Percentiles rank a stretch among this genome's conserved stretches.
Evolutionary conservation across 129 eudicot species (phyloP).

Genomic region (Flaveria brownii): DNA sequence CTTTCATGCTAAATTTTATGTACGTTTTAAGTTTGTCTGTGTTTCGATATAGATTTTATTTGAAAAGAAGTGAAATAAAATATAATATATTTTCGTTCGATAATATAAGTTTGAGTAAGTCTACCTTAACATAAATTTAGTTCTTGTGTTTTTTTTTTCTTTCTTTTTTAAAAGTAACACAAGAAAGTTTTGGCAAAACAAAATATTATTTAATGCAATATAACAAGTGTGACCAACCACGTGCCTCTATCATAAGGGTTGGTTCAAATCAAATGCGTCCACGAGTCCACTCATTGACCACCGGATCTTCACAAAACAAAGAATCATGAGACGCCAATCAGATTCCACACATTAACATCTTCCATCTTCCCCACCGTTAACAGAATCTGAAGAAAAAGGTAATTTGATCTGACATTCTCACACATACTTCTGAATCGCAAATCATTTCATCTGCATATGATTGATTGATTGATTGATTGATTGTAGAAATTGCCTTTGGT

Average conservation of each 20-base stretch:
- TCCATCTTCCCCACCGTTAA: constrained; percentile 25
- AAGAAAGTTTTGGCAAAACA: not conserved
- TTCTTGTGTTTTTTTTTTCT: too few relatives aligned
- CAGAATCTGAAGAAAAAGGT: constrained; percentile 17
- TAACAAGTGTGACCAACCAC: not conserved
- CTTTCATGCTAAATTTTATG: too few relatives aligned
- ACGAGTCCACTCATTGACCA: constrained; percentile 27
- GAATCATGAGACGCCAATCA: constrained; percentile 20
- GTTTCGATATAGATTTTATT: too few relatives aligned
- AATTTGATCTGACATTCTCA: not conserved
- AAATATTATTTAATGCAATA: not conserved
- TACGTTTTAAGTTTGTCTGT: too few relatives aligned
- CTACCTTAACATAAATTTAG: too few relatives aligned
- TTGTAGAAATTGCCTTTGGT: constrained; percentile 1
- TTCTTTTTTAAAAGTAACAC: not conserved
- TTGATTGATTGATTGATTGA: constrained; percentile 5
- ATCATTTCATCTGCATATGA: not conserved
- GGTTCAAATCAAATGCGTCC: constrained; percentile 14
- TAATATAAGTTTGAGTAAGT: too few relatives aligned
- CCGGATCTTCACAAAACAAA: not conserved
- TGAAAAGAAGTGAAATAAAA: too few relatives aligned
- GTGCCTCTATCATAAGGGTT: not conserved
- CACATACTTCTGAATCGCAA: constrained; percentile 5
- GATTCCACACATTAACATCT: constrained; percentile 17
- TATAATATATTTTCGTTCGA: too few relatives aligned